Percentiles rank a stretch among this genome's conserved stretches.
phyloP scores from a whole-genome alignment of 306 rosid genomes.

The Sphenostylis stenocarpa region DNA sequence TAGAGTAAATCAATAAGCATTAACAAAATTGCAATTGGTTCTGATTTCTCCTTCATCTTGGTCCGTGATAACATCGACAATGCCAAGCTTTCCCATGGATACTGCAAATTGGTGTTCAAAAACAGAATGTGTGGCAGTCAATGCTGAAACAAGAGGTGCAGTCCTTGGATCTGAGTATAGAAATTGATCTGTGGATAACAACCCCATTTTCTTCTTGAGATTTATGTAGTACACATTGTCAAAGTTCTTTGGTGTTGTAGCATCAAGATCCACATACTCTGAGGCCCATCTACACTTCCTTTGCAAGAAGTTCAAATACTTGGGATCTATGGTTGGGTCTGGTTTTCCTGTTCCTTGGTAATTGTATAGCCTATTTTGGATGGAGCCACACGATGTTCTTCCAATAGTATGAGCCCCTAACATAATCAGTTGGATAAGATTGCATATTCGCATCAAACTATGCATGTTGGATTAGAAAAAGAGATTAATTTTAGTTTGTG shows the following conservation, averaged over 20 bases:
- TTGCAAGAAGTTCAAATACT: conserved; percentile 60
- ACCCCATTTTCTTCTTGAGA: conserved; percentile 65
- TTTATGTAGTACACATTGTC: conserved; percentile 55
- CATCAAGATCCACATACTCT: conserved; percentile 80
- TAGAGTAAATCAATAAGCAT: conserved; percentile 35
- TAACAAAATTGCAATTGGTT: conserved; percentile 70
- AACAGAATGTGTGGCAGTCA: conserved; percentile 34
- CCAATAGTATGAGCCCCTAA: conserved; percentile 92
- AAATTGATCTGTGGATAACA: conserved; percentile 59
- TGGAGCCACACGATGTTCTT: conserved; percentile 61
- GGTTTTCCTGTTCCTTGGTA: conserved; percentile 54
- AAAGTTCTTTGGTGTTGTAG: conserved; percentile 56
- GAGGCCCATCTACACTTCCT: conserved; percentile 90
- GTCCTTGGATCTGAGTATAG: conserved; percentile 69
- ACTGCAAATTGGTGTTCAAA: conserved; percentile 62
- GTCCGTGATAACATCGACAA: conserved; percentile 55
- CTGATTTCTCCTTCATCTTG: conserved; percentile 71
- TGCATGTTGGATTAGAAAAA: not conserved
- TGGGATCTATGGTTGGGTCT: conserved; percentile 56
- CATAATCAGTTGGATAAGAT: not conserved
- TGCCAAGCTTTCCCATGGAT: conserved; percentile 85
- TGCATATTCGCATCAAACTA: not conserved
- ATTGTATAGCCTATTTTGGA: conserved; percentile 68
- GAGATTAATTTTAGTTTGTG: no score
- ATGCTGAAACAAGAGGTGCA: conserved; percentile 52